Percentiles rank a stretch among this genome's conserved stretches.
Conservation (phyloP, 1,284 basidiomycete species). For the Cutaneotrichosporon sp. region DNA sequence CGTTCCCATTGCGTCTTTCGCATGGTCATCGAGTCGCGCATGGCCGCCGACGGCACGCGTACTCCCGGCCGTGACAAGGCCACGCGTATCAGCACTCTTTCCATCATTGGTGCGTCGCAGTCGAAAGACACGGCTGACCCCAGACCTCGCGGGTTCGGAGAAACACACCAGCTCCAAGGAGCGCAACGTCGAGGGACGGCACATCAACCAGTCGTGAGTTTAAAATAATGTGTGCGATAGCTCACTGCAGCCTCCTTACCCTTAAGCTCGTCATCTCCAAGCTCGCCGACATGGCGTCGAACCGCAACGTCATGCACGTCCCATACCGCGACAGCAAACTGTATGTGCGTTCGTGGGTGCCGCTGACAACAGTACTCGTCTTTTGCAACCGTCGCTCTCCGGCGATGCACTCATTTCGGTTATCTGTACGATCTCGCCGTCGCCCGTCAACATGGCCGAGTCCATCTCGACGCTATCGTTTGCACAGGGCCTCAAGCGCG, state of each 20-base stretch:
- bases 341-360: slow-evolving; percentile 39
- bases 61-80: slow-evolving; percentile 31
- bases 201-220: slow-evolving; percentile 54
- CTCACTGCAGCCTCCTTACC: slow-evolving; percentile 57
- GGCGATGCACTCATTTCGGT: slow-evolving; percentile 95
- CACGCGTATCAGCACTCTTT: slow-evolving; percentile 63
- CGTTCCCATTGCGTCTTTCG: slow-evolving; percentile 90
- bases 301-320: slow-evolving; percentile 77
- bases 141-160: slow-evolving; percentile 93
- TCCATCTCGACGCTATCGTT: slow-evolving; percentile 79
- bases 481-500: slow-evolving; percentile 55
- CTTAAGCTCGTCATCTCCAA: slow-evolving; percentile 84
- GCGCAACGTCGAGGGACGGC: slow-evolving; percentile 82
- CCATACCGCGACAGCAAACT: slow-evolving; percentile 92
- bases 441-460: slow-evolving; percentile 63
- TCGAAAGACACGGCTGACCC: slow-evolving; percentile 45
- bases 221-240: too few species aligned
- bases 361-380: slow-evolving; percentile 57
- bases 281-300: slow-evolving; percentile 75
- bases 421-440: slow-evolving; percentile 90
- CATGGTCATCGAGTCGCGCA: slow-evolving; percentile 54
- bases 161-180: slow-evolving; percentile 91
- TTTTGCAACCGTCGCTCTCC: slow-evolving; percentile 88
- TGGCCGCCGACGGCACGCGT: slow-evolving; percentile 10
- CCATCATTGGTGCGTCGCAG: slow-evolving; percentile 29